Evolutionary conservation across 352 stramenopile species (phyloP).

Genomic region (Halophytophthora polymorphica): DNA sequence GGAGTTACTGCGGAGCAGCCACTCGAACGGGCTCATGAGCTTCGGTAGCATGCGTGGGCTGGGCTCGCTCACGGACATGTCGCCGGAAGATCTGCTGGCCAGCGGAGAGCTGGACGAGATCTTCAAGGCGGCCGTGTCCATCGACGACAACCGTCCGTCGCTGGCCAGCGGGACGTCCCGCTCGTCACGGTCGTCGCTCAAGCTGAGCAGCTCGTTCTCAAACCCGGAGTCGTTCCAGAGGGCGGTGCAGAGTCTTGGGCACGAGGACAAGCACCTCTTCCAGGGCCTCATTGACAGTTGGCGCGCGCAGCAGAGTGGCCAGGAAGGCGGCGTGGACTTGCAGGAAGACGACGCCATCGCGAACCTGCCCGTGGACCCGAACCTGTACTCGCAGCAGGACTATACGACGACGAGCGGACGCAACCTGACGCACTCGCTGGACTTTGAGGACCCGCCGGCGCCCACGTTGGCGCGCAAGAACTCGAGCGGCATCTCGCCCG

Average conservation of each 20-base stretch:
- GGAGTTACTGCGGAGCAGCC: constrained; percentile 57
- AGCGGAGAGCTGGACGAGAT: constrained; percentile 83
- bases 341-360: constrained; percentile 25
- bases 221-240: constrained; percentile 54
- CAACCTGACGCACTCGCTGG: constrained; percentile 40
- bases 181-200: constrained; percentile 33
- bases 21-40: constrained; percentile 67
- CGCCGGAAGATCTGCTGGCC: constrained; percentile 66
- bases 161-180: constrained; percentile 11
- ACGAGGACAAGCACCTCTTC: constrained; percentile 69
- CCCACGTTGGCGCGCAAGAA: constrained; percentile 27
- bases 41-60: constrained; percentile 52
- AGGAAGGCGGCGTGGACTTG: constrained; percentile 8
- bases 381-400: constrained; percentile 26
- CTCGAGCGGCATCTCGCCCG: constrained; percentile 35
- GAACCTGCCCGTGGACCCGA: constrained; percentile 41
- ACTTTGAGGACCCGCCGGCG: constrained; percentile 23
- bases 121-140: constrained; percentile 61
- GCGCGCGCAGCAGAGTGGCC: constrained; percentile 22
- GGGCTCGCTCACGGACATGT: constrained; percentile 70
- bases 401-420: constrained; percentile 31
- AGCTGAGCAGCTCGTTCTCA: constrained; percentile 53
- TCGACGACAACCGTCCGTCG: constrained; percentile 43
- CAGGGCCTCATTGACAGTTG: constrained; percentile 61
- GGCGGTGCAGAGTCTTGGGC: constrained; percentile 49